Evolutionary conservation across 2,329 filamentous ascomycete species (phyloP).

Genomic region (Emmonsiellopsis sp.): DNA sequence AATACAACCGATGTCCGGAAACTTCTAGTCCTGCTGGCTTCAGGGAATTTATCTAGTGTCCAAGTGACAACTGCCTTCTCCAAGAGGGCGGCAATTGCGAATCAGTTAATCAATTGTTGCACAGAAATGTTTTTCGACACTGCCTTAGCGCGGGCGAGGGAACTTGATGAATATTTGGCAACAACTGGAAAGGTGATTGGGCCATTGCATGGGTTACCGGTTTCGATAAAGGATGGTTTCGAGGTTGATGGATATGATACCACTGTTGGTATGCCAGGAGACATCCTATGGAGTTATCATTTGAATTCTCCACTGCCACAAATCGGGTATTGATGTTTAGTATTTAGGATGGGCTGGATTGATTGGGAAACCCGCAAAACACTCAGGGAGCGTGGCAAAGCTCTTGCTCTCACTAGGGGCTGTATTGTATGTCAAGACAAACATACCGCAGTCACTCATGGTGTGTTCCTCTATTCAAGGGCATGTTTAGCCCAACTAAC

Average conservation of each 20-base stretch:
- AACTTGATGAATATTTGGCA: slow-evolving; percentile 13
- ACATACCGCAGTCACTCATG: slow-evolving; percentile 57
- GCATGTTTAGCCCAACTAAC: slow-evolving; percentile 31
- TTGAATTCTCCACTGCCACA: too few relatives aligned
- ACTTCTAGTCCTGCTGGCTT: slow-evolving; percentile 3
- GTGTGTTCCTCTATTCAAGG: slow-evolving; percentile 57
- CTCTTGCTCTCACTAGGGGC: slow-evolving; percentile 29
- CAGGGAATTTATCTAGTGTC: slow-evolving; percentile 11
- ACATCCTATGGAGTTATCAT: not conserved
- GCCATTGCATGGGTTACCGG: slow-evolving; percentile 19
- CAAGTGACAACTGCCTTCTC: slow-evolving; percentile 18
- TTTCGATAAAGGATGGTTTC: slow-evolving; percentile 18
- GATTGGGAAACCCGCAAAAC: not conserved
- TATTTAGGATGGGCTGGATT: slow-evolving; percentile 3
- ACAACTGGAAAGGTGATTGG: slow-evolving; percentile 13
- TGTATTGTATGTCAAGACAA: slow-evolving; percentile 49
- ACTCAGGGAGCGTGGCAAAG: not conserved
- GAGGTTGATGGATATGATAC: slow-evolving; percentile 1
- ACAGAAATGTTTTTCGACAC: slow-evolving; percentile 17
- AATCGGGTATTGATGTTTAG: too few relatives aligned
- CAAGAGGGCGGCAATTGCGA: slow-evolving; percentile 17
- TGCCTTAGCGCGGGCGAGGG: slow-evolving; percentile 13
- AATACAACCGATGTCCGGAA: slow-evolving; percentile 4
- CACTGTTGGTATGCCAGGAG: not conserved
- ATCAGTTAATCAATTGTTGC: slow-evolving; percentile 17